phyloP scores from a whole-genome alignment of 2,329 filamentous ascomycete species.

The Curvularia spicifera region DNA sequence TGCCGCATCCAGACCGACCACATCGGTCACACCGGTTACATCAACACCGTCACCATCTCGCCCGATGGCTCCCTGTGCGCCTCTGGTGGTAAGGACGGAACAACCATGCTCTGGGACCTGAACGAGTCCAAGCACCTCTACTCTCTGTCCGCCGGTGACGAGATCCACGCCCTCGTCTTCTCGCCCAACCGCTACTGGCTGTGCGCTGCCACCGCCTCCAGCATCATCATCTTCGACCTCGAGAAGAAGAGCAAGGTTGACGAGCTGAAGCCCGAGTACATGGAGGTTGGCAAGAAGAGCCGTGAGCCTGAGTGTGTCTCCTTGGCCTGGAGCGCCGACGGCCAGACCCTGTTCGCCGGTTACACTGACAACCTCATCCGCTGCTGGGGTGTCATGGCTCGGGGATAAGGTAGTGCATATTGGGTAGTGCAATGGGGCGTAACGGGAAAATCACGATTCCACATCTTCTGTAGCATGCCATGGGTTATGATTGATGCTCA shows the following conservation, averaged over 20 bases:
- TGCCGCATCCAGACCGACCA: conserved; percentile 99
- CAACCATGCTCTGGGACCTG: conserved; percentile 99
- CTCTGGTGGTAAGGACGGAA: conserved; percentile 99
- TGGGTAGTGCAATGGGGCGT: conserved; percentile 35
- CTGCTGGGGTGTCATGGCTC: conserved; percentile 53
- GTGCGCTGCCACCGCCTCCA: conserved; percentile 94
- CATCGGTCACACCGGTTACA: conserved; percentile 99
- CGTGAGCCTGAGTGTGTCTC: conserved; percentile 97
- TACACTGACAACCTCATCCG: conserved; percentile 94
- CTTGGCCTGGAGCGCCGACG: conserved; percentile 97
- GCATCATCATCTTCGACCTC: conserved; percentile 99
- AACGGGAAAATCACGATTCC: conserved; percentile 49
- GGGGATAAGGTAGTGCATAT: conserved; percentile 45
- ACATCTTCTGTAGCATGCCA: conserved; percentile 50
- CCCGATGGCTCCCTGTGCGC: conserved; percentile 99
- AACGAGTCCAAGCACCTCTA: conserved; percentile 99
- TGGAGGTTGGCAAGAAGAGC: conserved; percentile 97
- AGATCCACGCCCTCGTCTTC: conserved; percentile 99
- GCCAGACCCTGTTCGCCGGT: conserved; percentile 98
- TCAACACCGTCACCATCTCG: conserved; percentile 99
- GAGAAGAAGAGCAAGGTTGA: conserved; percentile 99
- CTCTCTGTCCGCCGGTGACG: conserved; percentile 98
- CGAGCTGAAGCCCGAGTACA: conserved; percentile 98
- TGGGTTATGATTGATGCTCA: conserved; percentile 47
- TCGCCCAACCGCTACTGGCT: conserved; percentile 99